These are phyloP conservation scores for Lepidium didymum DNA, from an alignment of 345 rosid species.

Conservation along the genomic window DNA sequence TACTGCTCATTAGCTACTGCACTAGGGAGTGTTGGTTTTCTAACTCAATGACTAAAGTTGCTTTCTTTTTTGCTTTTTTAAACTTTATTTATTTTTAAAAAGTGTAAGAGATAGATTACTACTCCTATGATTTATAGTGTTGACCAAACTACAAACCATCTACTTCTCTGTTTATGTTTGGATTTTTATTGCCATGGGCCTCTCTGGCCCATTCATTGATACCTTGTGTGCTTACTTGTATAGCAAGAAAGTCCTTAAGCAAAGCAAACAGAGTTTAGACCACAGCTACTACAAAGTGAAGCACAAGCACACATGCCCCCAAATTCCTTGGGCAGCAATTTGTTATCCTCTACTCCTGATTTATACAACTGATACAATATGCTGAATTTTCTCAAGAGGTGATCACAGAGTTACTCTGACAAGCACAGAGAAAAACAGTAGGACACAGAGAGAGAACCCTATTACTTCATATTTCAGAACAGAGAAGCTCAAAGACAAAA, in stretches of 20 bases:
- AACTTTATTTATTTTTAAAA: background rate
- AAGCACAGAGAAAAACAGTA: background rate
- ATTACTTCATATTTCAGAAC: background rate
- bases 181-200: too few species aligned
- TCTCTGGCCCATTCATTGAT: background rate
- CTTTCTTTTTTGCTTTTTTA: slow-evolving; percentile 3
- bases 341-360: too few species aligned
- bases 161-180: too few species aligned
- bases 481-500: background rate
- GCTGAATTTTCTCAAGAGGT: background rate
- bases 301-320: too few species aligned
- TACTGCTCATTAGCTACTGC: slow-evolving; percentile 5
- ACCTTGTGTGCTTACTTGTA: background rate
- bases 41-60: slow-evolving; percentile 11
- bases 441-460: too few species aligned
- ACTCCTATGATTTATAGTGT: background rate
- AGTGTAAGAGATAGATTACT: background rate
- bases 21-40: slow-evolving; percentile 13
- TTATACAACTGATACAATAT: background rate
- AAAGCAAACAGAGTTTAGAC: too few species aligned
- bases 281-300: too few species aligned
- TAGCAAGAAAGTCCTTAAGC: too few species aligned
- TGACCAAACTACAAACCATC: slow-evolving; percentile 13
- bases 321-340: too few species aligned
- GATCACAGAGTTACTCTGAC: background rate